Base-by-base conservation (phyloP, 2,329 filamentous ascomycete genomes). In the Fusarium algeriense region DNA sequence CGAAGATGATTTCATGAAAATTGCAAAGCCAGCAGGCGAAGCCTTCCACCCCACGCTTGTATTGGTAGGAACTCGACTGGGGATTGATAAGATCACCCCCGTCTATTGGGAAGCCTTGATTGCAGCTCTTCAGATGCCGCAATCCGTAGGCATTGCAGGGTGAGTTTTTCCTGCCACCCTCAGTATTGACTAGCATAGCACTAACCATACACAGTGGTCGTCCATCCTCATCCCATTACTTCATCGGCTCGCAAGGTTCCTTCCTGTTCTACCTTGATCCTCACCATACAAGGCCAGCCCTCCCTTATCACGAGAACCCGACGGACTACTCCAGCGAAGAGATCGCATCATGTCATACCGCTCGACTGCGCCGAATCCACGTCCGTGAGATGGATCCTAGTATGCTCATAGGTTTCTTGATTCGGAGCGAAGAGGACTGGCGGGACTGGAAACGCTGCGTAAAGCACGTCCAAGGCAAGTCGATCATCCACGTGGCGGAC, bases 101-200 rank as follows among this genome's bases (percentile, higher is more conserved):
- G 93, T 97, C 5, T 99, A 99, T 77, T 97, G 95, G 90, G 93
- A 97, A 78, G 93, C 95, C n/a, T 86, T 99, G 37, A 94, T 95
- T 76, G 88, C 92, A 23, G 89, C 93, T 23, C 83, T 99, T 56
- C 93, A 96, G 80, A 93, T 97, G 85, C 89, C 91, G 11, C 96
- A 98, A 78, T 97, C 94, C n/a, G 91, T 98, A 54, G 96, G 96
- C 14, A 97, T 99, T 71, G 96, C 96, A 76, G 96, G 94, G 94
- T 96, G 86, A 81, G 87, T 77, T 30, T 17, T 12, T 13, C 35
- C 20, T n/a, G 55, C 8, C 13, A 38, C 32, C 11, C 30, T 20
- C 11, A 30, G 13, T 48, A 46, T 19, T 41, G 34, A 8, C n/a
- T 43, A 28, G 30, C 10, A 52, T n/a, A 52, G 32, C 43, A 49